phyloP scores from a whole-genome alignment of 352 stramenopile species.

The Phytophthora multivora region DNA sequence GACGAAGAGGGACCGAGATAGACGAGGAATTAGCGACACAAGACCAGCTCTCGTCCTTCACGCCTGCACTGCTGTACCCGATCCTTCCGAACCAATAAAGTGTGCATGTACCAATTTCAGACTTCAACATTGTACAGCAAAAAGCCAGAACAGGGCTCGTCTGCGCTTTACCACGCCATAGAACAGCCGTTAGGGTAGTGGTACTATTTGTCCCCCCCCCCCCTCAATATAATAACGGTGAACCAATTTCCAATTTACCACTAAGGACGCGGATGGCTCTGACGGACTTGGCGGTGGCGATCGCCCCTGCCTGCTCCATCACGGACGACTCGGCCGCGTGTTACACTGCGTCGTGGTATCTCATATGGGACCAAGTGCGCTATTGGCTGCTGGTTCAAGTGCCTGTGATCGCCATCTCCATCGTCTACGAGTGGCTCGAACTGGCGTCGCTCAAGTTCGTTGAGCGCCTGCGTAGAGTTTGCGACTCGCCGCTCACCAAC shows the following conservation, averaged over 20 bases:
- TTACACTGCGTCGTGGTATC: slow-evolving; percentile 84
- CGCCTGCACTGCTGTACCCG: slow-evolving; percentile 64
- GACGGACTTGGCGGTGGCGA: slow-evolving; percentile 18
- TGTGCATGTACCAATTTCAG: background rate
- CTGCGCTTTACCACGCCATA: slow-evolving; percentile 9
- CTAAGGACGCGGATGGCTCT: slow-evolving; percentile 7
- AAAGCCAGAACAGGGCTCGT: slow-evolving; percentile 20
- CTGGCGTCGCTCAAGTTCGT: slow-evolving; percentile 61
- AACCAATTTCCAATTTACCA: slow-evolving; percentile 15
- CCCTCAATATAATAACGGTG: too few relatives aligned
- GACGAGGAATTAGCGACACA: slow-evolving; percentile 30
- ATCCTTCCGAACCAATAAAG: slow-evolving; percentile 46
- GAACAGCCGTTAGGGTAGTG: slow-evolving; percentile 12
- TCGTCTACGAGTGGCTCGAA: slow-evolving; percentile 87
- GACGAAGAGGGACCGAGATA: slow-evolving; percentile 8
- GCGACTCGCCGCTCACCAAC: slow-evolving; percentile 71
- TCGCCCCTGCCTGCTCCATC: slow-evolving; percentile 55
- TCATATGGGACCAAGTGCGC: slow-evolving; percentile 81
- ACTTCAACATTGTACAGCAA: slow-evolving; percentile 11
- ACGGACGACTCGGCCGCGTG: slow-evolving; percentile 56
- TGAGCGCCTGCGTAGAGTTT: slow-evolving; percentile 69
- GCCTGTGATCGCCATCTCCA: slow-evolving; percentile 65
- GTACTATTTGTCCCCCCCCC: too few relatives aligned
- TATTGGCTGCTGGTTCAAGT: slow-evolving; percentile 82
- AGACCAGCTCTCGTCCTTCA: slow-evolving; percentile 45